These are phyloP conservation scores for Claviceps quebecensis DNA, from an alignment of 2,329 filamentous ascomycete genomes.

Conservation along the genomic window DNA sequence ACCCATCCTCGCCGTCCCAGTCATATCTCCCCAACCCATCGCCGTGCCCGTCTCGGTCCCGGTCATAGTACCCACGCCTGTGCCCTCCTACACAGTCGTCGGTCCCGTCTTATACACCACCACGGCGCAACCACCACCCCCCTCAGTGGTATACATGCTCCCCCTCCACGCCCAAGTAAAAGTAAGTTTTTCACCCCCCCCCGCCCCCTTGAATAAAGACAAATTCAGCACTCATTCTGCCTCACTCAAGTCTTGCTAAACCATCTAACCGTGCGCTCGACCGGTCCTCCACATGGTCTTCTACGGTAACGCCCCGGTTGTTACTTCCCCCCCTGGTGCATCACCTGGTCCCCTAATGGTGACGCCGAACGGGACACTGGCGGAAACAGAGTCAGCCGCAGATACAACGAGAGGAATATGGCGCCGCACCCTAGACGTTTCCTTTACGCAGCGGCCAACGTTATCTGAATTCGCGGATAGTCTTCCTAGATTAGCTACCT, in stretches of 20 bases:
- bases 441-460: background rate
- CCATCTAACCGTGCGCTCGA: background rate
- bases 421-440: constrained; percentile 1
- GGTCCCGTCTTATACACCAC: background rate
- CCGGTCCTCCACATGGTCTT: constrained; percentile 3
- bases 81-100: background rate
- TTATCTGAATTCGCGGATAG: background rate
- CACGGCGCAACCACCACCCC: background rate
- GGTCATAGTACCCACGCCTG: background rate
- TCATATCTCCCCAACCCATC: background rate
- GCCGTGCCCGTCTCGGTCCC: background rate
- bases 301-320: background rate
- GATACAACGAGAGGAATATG: background rate
- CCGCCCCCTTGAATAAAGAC: background rate
- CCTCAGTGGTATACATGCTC: background rate
- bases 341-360: background rate
- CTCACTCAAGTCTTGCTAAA: background rate
- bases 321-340: background rate
- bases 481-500: background rate
- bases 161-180: background rate
- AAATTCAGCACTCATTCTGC: no score
- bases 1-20: constrained; percentile 11
- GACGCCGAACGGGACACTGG: no score
- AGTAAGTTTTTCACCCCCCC: background rate
- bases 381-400: no score